Percentiles rank a stretch among this genome's conserved stretches.
These are phyloP conservation scores for Medakamo hakoo DNA, from an alignment of 139 green algal species.

Conservation along the genomic window DNA sequence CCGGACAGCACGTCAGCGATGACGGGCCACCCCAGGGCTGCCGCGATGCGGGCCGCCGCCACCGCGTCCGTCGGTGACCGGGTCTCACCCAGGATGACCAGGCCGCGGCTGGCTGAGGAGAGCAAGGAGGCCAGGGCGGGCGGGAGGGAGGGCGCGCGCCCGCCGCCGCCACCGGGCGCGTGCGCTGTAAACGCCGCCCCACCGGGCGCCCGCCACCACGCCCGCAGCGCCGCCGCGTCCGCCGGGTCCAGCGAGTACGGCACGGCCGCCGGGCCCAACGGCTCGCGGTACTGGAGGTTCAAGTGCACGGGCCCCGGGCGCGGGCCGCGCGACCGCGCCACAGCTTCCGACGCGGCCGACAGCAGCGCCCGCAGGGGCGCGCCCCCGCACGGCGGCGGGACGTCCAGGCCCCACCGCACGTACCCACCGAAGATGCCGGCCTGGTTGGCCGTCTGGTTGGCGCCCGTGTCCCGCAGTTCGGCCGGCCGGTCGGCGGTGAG, in stretches of 20 bases:
- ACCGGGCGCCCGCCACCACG: no score
- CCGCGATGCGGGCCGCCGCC: slow-evolving; percentile 29
- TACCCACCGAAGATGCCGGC: slow-evolving; percentile 87
- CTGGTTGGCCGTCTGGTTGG: slow-evolving; percentile 95
- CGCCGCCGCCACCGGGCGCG: neutral
- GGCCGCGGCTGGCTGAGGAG: slow-evolving; percentile 19
- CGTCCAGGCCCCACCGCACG: slow-evolving; percentile 55
- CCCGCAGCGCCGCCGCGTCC: slow-evolving; percentile 11
- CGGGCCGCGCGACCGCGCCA: slow-evolving; percentile 9
- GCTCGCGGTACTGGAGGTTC: slow-evolving; percentile 87
- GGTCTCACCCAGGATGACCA: slow-evolving; percentile 71
- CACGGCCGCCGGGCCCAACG: slow-evolving; percentile 49
- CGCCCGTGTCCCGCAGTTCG: slow-evolving; percentile 77
- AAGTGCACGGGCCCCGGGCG: slow-evolving; percentile 80
- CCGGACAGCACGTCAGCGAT: slow-evolving; percentile 74
- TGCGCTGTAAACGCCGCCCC: no score
- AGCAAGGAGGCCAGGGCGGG: slow-evolving; percentile 5
- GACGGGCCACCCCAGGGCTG: slow-evolving; percentile 64
- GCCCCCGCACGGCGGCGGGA: slow-evolving; percentile 40
- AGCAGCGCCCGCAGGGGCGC: slow-evolving; percentile 45
- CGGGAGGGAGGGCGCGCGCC: neutral
- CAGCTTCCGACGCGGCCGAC: slow-evolving; percentile 44
- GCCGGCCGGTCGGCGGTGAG: slow-evolving; percentile 82
- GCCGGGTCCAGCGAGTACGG: slow-evolving; percentile 9
- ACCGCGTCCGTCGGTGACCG: slow-evolving; percentile 24